These are phyloP conservation scores for Macaranga tanarius DNA, from an alignment of 441 rosid genomes.

Conservation along the genomic window DNA sequence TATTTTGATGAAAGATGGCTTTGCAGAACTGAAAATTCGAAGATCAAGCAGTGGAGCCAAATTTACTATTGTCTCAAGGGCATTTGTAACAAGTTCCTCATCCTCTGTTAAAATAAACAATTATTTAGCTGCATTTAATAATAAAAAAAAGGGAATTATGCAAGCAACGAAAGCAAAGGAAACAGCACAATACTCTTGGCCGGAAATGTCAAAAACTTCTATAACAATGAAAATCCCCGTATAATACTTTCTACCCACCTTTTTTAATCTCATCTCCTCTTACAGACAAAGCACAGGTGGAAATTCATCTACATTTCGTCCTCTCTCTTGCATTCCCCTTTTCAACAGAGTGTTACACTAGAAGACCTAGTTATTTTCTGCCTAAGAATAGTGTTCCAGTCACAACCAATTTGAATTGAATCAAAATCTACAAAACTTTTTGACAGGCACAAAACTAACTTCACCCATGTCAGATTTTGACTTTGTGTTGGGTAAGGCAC, in stretches of 20 bases:
- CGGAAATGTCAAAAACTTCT: neutral
- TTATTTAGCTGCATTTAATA: neutral
- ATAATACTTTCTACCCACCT: neutral
- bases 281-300: neutral
- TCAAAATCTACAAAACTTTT: neutral
- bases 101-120: constrained; percentile 57
- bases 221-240: neutral
- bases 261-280: neutral
- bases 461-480: neutral
- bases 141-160: neutral
- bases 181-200: no score
- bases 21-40: constrained; percentile 83
- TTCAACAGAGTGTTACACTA: neutral
- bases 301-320: neutral
- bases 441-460: neutral
- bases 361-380: neutral
- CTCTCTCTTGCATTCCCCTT: neutral
- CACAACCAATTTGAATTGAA: neutral
- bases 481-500: neutral
- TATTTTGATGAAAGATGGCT: constrained; percentile 73
- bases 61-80: constrained; percentile 89
- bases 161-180: neutral
- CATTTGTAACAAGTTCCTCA: constrained; percentile 91
- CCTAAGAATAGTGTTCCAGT: neutral
- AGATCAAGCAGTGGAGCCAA: constrained; percentile 91